These are phyloP conservation scores for Teunomyces atbi DNA, from an alignment of 805 yeast genomes.

Conservation along the genomic window DNA sequence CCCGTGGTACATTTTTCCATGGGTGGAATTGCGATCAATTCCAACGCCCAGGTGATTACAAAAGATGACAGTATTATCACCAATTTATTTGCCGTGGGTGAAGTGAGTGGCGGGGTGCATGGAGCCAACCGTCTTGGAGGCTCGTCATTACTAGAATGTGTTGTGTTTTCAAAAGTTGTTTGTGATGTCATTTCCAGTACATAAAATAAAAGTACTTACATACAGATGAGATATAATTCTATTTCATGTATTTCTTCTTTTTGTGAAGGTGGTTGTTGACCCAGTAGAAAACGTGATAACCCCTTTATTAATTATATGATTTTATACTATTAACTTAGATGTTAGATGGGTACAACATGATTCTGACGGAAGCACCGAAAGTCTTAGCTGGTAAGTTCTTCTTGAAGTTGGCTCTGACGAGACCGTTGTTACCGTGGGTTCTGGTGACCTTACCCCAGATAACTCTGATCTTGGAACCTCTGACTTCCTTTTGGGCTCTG, in stretches of 20 bases:
- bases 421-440: slow-evolving; percentile 98
- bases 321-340: slow-evolving; percentile 56
- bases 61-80: slow-evolving; percentile 29
- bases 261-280: neutral
- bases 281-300: slow-evolving; percentile 4
- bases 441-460: slow-evolving; percentile 99
- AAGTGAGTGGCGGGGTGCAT: slow-evolving; percentile 67
- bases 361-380: slow-evolving; percentile 99
- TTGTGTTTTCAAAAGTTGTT: slow-evolving; percentile 54
- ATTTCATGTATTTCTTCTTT: neutral
- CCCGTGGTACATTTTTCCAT: slow-evolving; percentile 37
- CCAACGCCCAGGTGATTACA: slow-evolving; percentile 16
- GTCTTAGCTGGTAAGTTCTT: slow-evolving; percentile 99
- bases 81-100: slow-evolving; percentile 64
- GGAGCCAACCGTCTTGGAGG: slow-evolving; percentile 64
- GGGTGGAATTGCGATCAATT: slow-evolving; percentile 27
- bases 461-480: slow-evolving; percentile 99
- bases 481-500: slow-evolving; percentile 96
- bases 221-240: neutral
- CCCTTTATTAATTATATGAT: slow-evolving; percentile 5
- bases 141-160: slow-evolving; percentile 56
- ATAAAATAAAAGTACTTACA: neutral
- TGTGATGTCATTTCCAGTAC: slow-evolving; percentile 3
- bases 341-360: slow-evolving; percentile 99
- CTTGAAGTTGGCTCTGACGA: slow-evolving; percentile 98